Percentiles rank a stretch among this genome's conserved stretches.
These are phyloP conservation scores for Flaveria robusta DNA, from an alignment of 129 eudicot species.

Conservation along the genomic window DNA sequence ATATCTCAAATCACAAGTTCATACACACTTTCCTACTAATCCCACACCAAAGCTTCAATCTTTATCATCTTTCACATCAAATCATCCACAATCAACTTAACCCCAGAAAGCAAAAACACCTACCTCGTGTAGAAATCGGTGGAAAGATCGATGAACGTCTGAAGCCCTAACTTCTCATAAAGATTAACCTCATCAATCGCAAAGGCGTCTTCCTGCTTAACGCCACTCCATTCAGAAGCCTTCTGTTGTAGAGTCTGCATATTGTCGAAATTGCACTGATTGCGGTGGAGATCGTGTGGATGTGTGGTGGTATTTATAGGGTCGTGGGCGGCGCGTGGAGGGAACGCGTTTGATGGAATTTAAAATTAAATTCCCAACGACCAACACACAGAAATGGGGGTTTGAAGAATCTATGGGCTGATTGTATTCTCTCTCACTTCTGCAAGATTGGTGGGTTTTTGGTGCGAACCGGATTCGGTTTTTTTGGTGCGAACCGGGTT, in stretches of 20 bases:
- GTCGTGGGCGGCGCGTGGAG: conserved; percentile 57
- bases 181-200: conserved; percentile 87
- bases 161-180: conserved; percentile 77
- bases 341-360: conserved; percentile 34
- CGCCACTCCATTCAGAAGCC: conserved; percentile 94
- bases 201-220: conserved; percentile 67
- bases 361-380: neutral
- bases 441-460: too few species aligned
- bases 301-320: conserved; percentile 34
- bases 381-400: conserved; percentile 25
- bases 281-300: conserved; percentile 18
- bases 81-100: neutral
- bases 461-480: conserved; percentile 19
- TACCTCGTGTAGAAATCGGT: conserved; percentile 89
- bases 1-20: too few species aligned
- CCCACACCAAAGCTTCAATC: neutral
- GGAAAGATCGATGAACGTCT: conserved; percentile 78
- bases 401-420: conserved; percentile 31
- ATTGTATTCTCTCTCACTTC: neutral
- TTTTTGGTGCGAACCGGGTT: neutral
- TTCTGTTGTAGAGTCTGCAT: conserved; percentile 92
- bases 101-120: neutral
- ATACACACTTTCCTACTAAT: neutral
- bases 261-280: neutral
- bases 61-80: neutral